Evolutionary conservation across 2,329 filamentous ascomycete genomes (phyloP).

Genomic region (Pestalotiopsis sp.): DNA sequence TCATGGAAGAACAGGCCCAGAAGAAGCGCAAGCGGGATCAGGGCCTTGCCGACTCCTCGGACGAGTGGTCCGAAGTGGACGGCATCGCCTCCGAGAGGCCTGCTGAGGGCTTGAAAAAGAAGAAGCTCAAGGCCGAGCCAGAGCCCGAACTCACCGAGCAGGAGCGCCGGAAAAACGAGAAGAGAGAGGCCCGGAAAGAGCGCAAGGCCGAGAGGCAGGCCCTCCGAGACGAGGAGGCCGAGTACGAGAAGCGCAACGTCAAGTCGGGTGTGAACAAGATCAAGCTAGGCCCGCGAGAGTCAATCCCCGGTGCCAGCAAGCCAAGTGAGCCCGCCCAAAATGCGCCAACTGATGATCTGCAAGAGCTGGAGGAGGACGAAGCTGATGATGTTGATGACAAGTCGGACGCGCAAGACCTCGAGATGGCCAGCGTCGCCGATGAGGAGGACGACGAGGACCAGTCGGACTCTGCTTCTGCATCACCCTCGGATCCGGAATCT

Average conservation of each 20-base stretch:
- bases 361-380: conserved; percentile 14
- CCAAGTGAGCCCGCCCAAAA: background rate
- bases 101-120: conserved; percentile 64
- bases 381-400: conserved; percentile 18
- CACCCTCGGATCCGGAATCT: conserved; percentile 58
- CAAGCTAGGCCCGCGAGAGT: conserved; percentile 33
- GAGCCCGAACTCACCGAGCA: conserved; percentile 41
- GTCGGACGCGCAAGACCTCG: conserved; percentile 44
- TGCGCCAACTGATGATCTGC: conserved; percentile 17
- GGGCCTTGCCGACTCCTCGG: conserved; percentile 47
- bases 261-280: conserved; percentile 37
- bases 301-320: conserved; percentile 20
- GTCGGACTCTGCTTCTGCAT: conserved; percentile 29
- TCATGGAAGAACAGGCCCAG: conserved; percentile 78
- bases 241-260: conserved; percentile 41
- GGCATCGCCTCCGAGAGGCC: conserved; percentile 64
- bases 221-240: conserved; percentile 39
- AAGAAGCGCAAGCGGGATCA: conserved; percentile 76
- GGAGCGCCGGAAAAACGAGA: conserved; percentile 48
- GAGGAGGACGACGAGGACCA: conserved; percentile 46
- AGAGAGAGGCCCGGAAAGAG: conserved; percentile 50
- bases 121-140: conserved; percentile 54
- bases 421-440: conserved; percentile 49
- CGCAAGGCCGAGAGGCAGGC: conserved; percentile 42
- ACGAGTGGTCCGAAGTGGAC: conserved; percentile 44